phyloP scores from a whole-genome alignment of 345 rosid species.

The Turnera subulata region DNA sequence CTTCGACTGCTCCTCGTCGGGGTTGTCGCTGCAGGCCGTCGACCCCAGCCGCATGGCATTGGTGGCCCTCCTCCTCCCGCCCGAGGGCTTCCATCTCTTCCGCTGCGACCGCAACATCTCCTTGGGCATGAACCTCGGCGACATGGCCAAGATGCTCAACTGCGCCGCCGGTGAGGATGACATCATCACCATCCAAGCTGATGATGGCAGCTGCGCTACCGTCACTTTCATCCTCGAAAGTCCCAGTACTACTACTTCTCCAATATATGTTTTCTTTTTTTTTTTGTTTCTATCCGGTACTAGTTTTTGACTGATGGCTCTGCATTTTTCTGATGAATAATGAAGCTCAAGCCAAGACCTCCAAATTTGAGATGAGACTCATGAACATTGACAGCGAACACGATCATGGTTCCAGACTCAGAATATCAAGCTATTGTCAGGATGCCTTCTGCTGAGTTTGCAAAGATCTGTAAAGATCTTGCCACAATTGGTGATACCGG shows the following conservation, averaged over 20 bases:
- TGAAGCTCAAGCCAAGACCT: slow-evolving; percentile 88
- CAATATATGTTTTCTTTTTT: neutral
- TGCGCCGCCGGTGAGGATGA: slow-evolving; percentile 98
- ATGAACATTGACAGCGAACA: slow-evolving; percentile 99
- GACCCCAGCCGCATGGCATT: slow-evolving; percentile 99
- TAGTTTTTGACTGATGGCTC: neutral
- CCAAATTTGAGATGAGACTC: slow-evolving; percentile 96
- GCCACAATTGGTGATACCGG: slow-evolving; percentile 96
- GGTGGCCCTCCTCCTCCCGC: slow-evolving; percentile 79
- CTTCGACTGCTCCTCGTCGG: slow-evolving; percentile 94
- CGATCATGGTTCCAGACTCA: slow-evolving; percentile 92
- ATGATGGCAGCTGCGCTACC: slow-evolving; percentile 91
- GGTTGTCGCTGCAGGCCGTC: slow-evolving; percentile 97
- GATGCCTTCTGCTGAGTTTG: slow-evolving; percentile 94
- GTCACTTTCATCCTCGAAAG: slow-evolving; percentile 99
- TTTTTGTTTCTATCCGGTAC: too few species aligned
- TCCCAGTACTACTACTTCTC: slow-evolving; percentile 76
- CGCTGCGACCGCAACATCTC: slow-evolving; percentile 92
- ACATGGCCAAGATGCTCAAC: slow-evolving; percentile 92
- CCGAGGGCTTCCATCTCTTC: slow-evolving; percentile 98
- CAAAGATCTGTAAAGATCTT: slow-evolving; percentile 86
- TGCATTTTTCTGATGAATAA: neutral
- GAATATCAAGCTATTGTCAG: slow-evolving; percentile 92
- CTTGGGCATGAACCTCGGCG: slow-evolving; percentile 91
- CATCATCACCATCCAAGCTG: slow-evolving; percentile 93